Evolutionary conservation across 306 rosid species (phyloP), one percentile per base, ranked within the genome.

Genomic region (Acacia melanoxylon): DNA sequence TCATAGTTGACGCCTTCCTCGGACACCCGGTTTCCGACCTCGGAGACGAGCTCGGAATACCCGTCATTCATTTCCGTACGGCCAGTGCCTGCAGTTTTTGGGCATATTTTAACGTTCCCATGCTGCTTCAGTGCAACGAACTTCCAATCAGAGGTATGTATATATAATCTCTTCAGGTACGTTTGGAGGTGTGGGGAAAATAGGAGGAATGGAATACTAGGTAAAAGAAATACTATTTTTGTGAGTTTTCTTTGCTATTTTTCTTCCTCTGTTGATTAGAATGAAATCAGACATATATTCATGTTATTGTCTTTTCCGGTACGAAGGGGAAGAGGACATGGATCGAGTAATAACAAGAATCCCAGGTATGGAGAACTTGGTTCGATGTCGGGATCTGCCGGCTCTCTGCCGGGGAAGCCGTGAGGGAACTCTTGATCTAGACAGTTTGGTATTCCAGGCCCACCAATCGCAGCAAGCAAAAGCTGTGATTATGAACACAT

Each of bases 331-430:
- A 0, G 93, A 86, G 10, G 91, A 90, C 84, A 89, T 91, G 94
- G 91, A 93, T 35, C 89, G 85, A 16, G 16, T 86, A 20, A 46
- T 91, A 68, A 77, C 8, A 0, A 49, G 35, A 1, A 35, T 86
- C 3, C 81, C 86, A 0, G 89, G 92, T 2, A 89, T 92, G 97
- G 92, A 90, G 44, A 84, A 79, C 73, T 48, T 86, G 35, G 72
- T 92, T 9, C 74, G 91, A 1, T 84, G 88, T 19, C 74, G 94
- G 8, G 97, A 92, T 40, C 91, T 92, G 44, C 93, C 90, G 1
- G 78, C 86, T 68, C 85, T 84, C 68, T 70, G 46, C 35, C 82
- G 85, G 19, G 1, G 12, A 2, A 15, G 10, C 19, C 42, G 49
- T 24, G 11, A 4, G 4, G 20, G 11, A 0, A 0, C n/a, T 8